Conservation (phyloP, 164 flowering plant genomes). For the Vitis rupestris region DNA sequence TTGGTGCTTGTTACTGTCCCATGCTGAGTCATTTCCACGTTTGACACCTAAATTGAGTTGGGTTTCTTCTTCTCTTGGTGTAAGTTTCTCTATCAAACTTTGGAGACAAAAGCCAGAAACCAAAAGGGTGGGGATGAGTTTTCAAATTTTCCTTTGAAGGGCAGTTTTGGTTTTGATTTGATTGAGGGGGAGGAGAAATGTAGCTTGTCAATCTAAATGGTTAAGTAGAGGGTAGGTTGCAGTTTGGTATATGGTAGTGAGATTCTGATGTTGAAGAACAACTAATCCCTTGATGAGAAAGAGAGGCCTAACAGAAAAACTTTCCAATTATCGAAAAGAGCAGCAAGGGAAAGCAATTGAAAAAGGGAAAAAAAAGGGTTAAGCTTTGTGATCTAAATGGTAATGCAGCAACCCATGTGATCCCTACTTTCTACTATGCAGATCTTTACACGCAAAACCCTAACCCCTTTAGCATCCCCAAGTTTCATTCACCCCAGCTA, state of each 20-base stretch:
- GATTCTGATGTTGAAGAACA: too few relatives aligned
- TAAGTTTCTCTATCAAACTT: constrained; percentile 4
- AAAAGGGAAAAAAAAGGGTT: background rate
- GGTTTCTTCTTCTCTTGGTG: background rate
- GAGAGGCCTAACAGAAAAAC: background rate
- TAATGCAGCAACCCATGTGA: constrained; percentile 20
- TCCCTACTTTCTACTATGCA: constrained; percentile 6
- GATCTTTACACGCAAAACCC: constrained; percentile 19
- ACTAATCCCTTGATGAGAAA: too few relatives aligned
- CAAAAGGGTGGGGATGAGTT: too few relatives aligned
- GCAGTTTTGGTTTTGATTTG: constrained; percentile 9
- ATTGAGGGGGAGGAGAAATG: too few relatives aligned
- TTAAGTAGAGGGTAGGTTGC: too few relatives aligned
- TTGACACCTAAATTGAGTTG: background rate
- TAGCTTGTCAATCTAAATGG: too few relatives aligned
- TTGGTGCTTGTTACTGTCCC: constrained; percentile 11
- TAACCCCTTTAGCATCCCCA: constrained; percentile 18
- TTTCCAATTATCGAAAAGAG: background rate
- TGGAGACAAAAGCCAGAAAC: background rate
- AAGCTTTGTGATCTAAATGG: constrained; percentile 1
- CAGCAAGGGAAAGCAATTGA: constrained; percentile 1
- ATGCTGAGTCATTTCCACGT: constrained; percentile 32
- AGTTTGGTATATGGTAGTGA: too few relatives aligned
- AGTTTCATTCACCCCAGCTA: too few relatives aligned
- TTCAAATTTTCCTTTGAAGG: too few relatives aligned